These are phyloP conservation scores for Talaromyces trachyspermus DNA, from an alignment of 495 filamentous ascomycete species.

Conservation along the genomic window DNA sequence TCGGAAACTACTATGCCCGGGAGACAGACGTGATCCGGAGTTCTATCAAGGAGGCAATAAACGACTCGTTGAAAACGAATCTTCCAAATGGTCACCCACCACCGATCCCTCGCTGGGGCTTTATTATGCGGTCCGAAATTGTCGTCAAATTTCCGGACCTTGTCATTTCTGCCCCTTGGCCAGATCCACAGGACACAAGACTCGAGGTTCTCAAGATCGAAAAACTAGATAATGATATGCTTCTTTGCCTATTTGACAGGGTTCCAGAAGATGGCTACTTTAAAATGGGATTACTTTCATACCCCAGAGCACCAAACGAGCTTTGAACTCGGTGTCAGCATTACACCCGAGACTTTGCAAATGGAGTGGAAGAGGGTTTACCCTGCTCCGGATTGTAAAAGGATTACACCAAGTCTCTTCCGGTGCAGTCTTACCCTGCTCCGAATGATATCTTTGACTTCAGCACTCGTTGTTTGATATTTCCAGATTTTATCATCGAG, in stretches of 20 bases:
- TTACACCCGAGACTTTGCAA: too few species aligned
- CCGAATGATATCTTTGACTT: too few species aligned
- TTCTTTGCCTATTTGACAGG: background rate
- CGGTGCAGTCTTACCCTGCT: too few species aligned
- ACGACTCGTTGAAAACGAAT: slow-evolving; percentile 16
- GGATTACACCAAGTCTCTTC: too few species aligned
- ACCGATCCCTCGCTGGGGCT: slow-evolving; percentile 9
- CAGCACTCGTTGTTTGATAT: too few species aligned
- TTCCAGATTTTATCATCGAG: too few species aligned
- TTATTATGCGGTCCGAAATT: slow-evolving; percentile 7
- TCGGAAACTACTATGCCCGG: slow-evolving; percentile 30
- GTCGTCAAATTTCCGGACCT: slow-evolving; percentile 10
- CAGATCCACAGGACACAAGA: background rate
- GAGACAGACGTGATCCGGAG: slow-evolving; percentile 17
- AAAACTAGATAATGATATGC: background rate
- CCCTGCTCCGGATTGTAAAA: too few species aligned
- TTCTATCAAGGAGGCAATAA: slow-evolving; percentile 26
- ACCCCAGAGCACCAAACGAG: background rate
- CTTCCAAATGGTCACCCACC: slow-evolving; percentile 7
- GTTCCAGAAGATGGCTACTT: background rate
- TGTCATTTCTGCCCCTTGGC: too few species aligned
- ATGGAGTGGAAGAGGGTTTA: too few species aligned
- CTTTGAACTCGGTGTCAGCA: background rate
- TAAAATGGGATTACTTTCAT: background rate
- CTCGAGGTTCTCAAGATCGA: background rate